phyloP scores from a whole-genome alignment of 139 green algal genomes.

The Chlorella sp. region DNA sequence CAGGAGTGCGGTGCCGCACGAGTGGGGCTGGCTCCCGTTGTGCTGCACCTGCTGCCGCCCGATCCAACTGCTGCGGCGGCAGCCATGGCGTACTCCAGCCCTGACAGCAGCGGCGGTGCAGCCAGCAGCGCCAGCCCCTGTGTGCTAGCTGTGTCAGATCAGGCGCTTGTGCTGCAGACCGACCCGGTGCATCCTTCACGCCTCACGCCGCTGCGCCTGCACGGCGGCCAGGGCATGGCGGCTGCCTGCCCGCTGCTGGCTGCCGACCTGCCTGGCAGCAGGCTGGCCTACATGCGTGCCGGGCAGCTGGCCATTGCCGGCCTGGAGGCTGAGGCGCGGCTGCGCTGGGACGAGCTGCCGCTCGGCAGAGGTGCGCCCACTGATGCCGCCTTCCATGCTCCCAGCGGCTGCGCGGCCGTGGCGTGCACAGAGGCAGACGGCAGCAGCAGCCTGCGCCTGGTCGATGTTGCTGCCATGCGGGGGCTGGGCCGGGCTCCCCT shows the following conservation, averaged over 20 bases:
- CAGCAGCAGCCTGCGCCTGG: slow-evolving; percentile 19
- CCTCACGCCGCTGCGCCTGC: not conserved
- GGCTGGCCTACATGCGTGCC: slow-evolving; percentile 13
- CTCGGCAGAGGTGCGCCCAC: not conserved
- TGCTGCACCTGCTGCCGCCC: slow-evolving; percentile 9
- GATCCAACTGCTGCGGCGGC: not conserved
- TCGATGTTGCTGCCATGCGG: not conserved
- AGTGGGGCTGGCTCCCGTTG: slow-evolving; percentile 9
- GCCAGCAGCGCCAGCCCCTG: not conserved
- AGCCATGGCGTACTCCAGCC: not conserved
- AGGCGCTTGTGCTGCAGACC: slow-evolving; percentile 4
- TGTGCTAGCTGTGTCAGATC: slow-evolving; percentile 18
- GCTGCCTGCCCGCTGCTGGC: not conserved
- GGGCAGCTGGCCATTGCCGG: slow-evolving; percentile 15
- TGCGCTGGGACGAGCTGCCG: slow-evolving; percentile 19
- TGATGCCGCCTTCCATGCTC: not conserved
- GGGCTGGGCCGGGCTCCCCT: slow-evolving; percentile 8
- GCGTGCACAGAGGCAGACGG: slow-evolving; percentile 8
- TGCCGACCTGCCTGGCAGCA: not conserved
- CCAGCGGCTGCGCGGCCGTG: slow-evolving; percentile 15
- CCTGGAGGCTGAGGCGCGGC: not conserved
- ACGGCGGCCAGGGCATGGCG: slow-evolving; percentile 3
- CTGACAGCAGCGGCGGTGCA: not conserved
- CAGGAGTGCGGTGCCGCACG: not conserved
- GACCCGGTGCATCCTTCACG: not conserved